Base-by-base conservation (phyloP, 345 rosid species). In the Salix dunnii region DNA sequence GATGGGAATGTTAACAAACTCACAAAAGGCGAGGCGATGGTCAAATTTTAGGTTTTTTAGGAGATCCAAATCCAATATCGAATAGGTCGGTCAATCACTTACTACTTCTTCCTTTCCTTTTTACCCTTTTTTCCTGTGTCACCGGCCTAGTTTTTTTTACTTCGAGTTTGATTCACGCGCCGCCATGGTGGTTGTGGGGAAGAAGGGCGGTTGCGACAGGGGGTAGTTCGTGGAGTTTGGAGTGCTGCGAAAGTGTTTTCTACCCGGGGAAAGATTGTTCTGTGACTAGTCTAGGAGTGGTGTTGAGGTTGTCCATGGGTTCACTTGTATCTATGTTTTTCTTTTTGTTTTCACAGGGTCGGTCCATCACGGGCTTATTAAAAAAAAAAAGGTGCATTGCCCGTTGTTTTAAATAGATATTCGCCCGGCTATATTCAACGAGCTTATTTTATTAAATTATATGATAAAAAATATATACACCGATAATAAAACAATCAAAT, bases 11-110 rank as follows among this genome's bases (percentile, higher is more conserved):
- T 25, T 16, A 79, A 84, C 78, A 79, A 85, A 83, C 80, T 62
- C 67, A 73, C 61, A 33, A 58, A 9, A 67, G 78, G 71, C 20
- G 71, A 67, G 70, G 76, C 58, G 28, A n/a, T 23, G 91, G 89
- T 89, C 89, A 88, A 86, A 78, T 71, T 78, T 58, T 87, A 83
- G 89, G 86, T 78, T 84, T 88, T 88, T 83, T 48, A 82, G 90
- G 90, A 73, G 90, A 85, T 82, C 87, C 86, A 69, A 80, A 60
- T 82, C 85, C 86, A 67, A 78, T 40, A 75, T 81, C 85, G 80
- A 79, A 81, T 48, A 76, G 67, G 82, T 79, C 86, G 68, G 63
- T 27, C 73, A 31, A 68, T 67, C 82, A 74, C 27, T 18, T 73
- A 31, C 61, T 46, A 51, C 73, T 46, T 21, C 48, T 51, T 49